phyloP scores from a whole-genome alignment of 768 basidiomycete species.

The Obba rivulosa region DNA sequence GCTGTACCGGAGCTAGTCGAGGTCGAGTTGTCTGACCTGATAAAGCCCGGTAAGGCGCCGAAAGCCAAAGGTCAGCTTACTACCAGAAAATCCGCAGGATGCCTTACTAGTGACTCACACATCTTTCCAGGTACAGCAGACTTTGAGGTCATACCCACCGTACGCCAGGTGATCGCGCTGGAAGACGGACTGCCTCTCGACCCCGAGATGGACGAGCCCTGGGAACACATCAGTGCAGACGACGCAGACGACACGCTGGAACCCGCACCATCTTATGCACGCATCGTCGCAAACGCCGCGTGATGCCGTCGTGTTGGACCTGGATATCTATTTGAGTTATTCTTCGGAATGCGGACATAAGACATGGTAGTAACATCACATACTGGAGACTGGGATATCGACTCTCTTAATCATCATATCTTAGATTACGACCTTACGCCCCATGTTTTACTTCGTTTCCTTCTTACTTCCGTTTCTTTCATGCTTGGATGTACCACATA shows the following conservation, averaged over 20 bases:
- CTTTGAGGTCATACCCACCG: constrained; percentile 51
- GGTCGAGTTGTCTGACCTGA: constrained; percentile 19
- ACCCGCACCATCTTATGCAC: constrained; percentile 32
- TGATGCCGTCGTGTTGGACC: neutral
- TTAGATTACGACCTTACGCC: no score
- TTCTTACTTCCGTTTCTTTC: no score
- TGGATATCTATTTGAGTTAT: no score
- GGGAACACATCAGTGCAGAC: constrained; percentile 47
- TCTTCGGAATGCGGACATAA: no score
- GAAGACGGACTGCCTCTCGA: constrained; percentile 36
- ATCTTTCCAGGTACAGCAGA: constrained; percentile 34
- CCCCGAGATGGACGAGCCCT: constrained; percentile 49
- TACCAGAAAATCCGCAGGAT: neutral
- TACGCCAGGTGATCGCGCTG: constrained; percentile 52
- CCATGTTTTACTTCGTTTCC: no score
- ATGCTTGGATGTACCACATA: no score
- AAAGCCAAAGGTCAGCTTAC: constrained; percentile 36
- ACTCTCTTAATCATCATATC: no score
- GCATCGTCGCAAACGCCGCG: constrained; percentile 9
- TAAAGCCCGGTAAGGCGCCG: constrained; percentile 31
- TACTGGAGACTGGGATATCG: no score
- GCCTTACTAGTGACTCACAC: neutral
- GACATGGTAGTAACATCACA: no score
- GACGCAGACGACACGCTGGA: constrained; percentile 32
- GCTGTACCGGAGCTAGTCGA: constrained; percentile 13